Conservation (phyloP, 768 basidiomycete species). For the Tephrocybe sp. region DNA sequence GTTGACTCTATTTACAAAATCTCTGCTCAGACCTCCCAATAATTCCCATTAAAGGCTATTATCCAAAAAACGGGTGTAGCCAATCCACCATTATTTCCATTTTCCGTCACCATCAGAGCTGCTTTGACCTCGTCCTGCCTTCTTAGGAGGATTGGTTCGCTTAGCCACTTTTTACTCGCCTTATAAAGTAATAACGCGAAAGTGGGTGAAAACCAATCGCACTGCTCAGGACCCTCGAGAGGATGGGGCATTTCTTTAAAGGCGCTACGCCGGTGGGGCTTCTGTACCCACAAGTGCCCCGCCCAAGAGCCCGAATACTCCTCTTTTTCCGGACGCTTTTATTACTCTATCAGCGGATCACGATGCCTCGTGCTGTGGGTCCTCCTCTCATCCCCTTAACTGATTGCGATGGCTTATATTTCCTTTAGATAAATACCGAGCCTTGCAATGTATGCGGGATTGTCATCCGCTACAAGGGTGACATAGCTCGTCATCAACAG, state of each 20-base stretch:
- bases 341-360: slow-evolving; percentile 6
- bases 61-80: slow-evolving; percentile 5
- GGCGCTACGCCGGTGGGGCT: not conserved
- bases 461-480: slow-evolving; percentile 18
- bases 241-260: slow-evolving; percentile 12
- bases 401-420: not conserved
- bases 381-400: not conserved
- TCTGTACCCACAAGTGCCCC: no score
- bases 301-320: not conserved
- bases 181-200: slow-evolving; percentile 13
- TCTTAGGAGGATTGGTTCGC: slow-evolving; percentile 11
- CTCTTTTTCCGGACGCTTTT: not conserved
- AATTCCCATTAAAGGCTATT: slow-evolving; percentile 16
- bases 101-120: slow-evolving; percentile 11
- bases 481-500: slow-evolving; percentile 16
- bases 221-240: not conserved
- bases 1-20: no score
- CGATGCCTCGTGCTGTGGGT: slow-evolving; percentile 15
- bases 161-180: slow-evolving; percentile 4
- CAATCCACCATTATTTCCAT: slow-evolving; percentile 16
- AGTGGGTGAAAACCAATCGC: slow-evolving; percentile 18
- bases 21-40: no score
- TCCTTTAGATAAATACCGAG: slow-evolving; percentile 11
- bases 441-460: slow-evolving; percentile 18
- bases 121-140: slow-evolving; percentile 15